phyloP scores from a whole-genome alignment of 768 basidiomycete species.

The Thelephora ganbajun region DNA sequence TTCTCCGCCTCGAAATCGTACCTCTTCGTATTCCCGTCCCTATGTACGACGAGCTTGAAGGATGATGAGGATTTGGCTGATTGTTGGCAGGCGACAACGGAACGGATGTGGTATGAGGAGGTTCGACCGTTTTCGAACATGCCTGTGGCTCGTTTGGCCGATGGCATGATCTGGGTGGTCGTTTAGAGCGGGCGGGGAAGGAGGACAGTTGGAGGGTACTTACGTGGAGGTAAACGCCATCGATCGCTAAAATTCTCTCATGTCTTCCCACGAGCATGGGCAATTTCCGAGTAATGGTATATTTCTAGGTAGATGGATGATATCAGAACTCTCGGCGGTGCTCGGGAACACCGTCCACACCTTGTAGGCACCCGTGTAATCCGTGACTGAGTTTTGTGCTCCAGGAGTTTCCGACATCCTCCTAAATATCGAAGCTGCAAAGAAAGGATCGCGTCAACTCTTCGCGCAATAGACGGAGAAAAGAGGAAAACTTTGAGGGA shows the following conservation, averaged over 20 bases:
- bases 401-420: conserved; percentile 59
- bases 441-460: background rate
- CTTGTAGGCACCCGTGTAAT: conserved; percentile 80
- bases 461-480: background rate
- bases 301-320: conserved; percentile 57
- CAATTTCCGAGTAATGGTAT: conserved; percentile 84
- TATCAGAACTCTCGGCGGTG: too few species aligned
- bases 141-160: conserved; percentile 58
- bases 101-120: conserved; percentile 83
- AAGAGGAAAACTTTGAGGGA: background rate
- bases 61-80: conserved; percentile 63
- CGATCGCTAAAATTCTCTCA: conserved; percentile 84
- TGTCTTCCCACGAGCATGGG: conserved; percentile 88
- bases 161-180: conserved; percentile 67
- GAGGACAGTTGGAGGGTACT: conserved; percentile 10
- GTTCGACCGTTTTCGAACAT: conserved; percentile 88
- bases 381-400: conserved; percentile 41
- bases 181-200: conserved; percentile 4
- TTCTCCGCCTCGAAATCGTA: conserved; percentile 97
- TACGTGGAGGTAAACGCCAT: conserved; percentile 88
- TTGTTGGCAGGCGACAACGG: conserved; percentile 73
- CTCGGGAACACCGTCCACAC: conserved; percentile 21
- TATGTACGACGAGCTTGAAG: conserved; percentile 82
- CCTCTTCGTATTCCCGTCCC: conserved; percentile 63
- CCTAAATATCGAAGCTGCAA: conserved; percentile 84